A percentile compares a stretch with the other conserved stretches of the same genome.
These are phyloP conservation scores for Suillus alpinus DNA, from an alignment of 768 basidiomycete species.

Conservation along the genomic window DNA sequence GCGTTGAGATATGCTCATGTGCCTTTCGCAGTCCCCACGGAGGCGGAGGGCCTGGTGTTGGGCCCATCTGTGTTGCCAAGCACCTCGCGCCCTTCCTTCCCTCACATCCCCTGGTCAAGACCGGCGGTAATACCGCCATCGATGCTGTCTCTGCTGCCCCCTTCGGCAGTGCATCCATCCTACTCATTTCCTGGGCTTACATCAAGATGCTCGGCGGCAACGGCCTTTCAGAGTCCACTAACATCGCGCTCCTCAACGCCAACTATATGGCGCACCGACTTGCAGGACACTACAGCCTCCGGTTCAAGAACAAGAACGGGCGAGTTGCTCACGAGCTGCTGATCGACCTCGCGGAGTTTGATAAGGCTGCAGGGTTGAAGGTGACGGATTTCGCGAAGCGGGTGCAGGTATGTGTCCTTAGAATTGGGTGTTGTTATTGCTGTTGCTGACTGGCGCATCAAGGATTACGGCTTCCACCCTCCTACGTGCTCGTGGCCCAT, in stretches of 20 bases:
- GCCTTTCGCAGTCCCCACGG: slow-evolving; percentile 74
- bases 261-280: slow-evolving; percentile 96
- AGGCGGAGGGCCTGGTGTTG: slow-evolving; percentile 95
- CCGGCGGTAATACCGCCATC: slow-evolving; percentile 70
- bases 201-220: slow-evolving; percentile 99
- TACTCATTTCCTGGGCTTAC: slow-evolving; percentile 97
- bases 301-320: slow-evolving; percentile 87
- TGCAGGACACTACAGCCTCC: slow-evolving; percentile 76
- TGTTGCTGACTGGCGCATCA: neutral
- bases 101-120: slow-evolving; percentile 71
- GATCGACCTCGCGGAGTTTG: slow-evolving; percentile 94
- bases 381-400: slow-evolving; percentile 97
- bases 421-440: neutral
- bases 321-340: slow-evolving; percentile 95
- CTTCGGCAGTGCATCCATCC: slow-evolving; percentile 92
- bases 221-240: slow-evolving; percentile 83
- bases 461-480: slow-evolving; percentile 94
- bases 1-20: neutral
- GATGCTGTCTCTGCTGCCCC: slow-evolving; percentile 89
- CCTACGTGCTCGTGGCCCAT: slow-evolving; percentile 99
- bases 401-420: slow-evolving; percentile 57
- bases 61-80: slow-evolving; percentile 91
- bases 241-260: slow-evolving; percentile 87
- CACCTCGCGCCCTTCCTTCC: slow-evolving; percentile 96
- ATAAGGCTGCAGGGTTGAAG: slow-evolving; percentile 84